These are phyloP conservation scores for Ascochyta koolunga DNA, from an alignment of 2,329 filamentous ascomycete genomes.

Conservation along the genomic window DNA sequence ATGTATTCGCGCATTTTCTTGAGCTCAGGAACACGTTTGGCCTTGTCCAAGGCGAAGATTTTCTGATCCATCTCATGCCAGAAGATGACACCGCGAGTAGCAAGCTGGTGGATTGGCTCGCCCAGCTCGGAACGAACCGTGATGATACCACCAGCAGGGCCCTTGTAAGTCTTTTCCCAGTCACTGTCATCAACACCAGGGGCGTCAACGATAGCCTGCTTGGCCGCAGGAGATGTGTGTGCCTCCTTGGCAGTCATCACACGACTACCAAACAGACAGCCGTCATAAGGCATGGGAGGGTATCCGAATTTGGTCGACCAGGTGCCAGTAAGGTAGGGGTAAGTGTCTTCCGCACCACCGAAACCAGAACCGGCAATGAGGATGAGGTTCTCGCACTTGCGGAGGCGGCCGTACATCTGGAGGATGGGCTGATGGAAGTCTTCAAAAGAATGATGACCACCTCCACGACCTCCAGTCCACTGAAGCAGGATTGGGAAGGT, in stretches of 20 bases:
- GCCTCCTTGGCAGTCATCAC: constrained; percentile 57
- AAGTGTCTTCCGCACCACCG: constrained; percentile 55
- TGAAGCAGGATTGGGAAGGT: constrained; percentile 55
- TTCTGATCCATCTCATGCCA: constrained; percentile 99
- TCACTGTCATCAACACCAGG: constrained; percentile 51
- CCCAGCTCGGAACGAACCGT: constrained; percentile 99
- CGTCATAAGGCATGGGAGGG: constrained; percentile 57
- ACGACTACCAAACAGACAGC: constrained; percentile 54
- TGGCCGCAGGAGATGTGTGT: constrained; percentile 52
- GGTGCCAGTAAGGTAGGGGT: constrained; percentile 54
- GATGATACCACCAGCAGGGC: constrained; percentile 88
- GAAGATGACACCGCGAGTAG: constrained; percentile 92
- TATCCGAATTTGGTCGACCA: constrained; percentile 54
- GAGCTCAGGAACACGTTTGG: constrained; percentile 56
- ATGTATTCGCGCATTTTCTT: constrained; percentile 54
- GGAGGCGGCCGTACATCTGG: constrained; percentile 53
- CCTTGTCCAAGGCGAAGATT: constrained; percentile 95
- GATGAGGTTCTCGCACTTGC: constrained; percentile 54
- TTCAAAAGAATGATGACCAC: constrained; percentile 58
- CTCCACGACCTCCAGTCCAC: constrained; percentile 58
- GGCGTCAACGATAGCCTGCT: constrained; percentile 53
- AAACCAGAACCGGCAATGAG: constrained; percentile 57
- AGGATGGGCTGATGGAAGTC: constrained; percentile 59
- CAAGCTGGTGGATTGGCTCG: constrained; percentile 98
- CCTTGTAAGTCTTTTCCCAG: constrained; percentile 60